Evolutionary conservation across 2,329 filamentous ascomycete species (phyloP).

Genomic region (Pseudodiploospora longispora): DNA sequence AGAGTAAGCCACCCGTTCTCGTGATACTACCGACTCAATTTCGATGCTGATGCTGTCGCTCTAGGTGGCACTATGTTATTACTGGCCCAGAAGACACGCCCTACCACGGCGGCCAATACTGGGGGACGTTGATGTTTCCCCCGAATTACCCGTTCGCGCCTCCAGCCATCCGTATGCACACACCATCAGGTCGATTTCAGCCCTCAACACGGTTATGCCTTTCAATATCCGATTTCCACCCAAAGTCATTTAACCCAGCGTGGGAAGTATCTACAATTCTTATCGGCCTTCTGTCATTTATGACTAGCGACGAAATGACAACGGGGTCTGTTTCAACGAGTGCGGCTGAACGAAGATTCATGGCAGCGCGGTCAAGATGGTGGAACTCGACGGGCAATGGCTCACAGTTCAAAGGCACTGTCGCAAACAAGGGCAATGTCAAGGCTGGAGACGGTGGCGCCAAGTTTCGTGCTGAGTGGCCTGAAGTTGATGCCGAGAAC

Average conservation of each 20-base stretch:
- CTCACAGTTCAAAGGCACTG: constrained; percentile 49
- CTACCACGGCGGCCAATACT: constrained; percentile 93
- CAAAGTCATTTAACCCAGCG: constrained; percentile 94
- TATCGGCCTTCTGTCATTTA: constrained; percentile 89
- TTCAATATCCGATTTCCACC: constrained; percentile 95
- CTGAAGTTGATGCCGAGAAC: constrained; percentile 82
- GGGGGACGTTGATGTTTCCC: constrained; percentile 93
- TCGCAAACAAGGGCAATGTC: constrained; percentile 63
- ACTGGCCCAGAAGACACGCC: constrained; percentile 91
- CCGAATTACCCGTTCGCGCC: constrained; percentile 96
- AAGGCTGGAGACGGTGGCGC: constrained; percentile 87
- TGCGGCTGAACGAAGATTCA: constrained; percentile 66
- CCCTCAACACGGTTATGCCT: constrained; percentile 87
- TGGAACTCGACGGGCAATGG: constrained; percentile 95
- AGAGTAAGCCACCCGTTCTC: constrained; percentile 48
- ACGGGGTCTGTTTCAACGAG: constrained; percentile 79
- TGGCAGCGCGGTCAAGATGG: constrained; percentile 76
- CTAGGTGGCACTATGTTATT: constrained; percentile 87
- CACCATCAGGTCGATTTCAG: constrained; percentile 89
- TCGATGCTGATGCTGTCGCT: constrained; percentile 1
- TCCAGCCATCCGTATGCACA: constrained; percentile 98
- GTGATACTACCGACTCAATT: background rate
- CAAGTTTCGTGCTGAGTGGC: constrained; percentile 86
- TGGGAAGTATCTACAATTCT: constrained; percentile 98
- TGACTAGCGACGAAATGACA: constrained; percentile 98